phyloP scores from a whole-genome alignment of 2,329 filamentous ascomycete species.

The Pseudocercospora musae region DNA sequence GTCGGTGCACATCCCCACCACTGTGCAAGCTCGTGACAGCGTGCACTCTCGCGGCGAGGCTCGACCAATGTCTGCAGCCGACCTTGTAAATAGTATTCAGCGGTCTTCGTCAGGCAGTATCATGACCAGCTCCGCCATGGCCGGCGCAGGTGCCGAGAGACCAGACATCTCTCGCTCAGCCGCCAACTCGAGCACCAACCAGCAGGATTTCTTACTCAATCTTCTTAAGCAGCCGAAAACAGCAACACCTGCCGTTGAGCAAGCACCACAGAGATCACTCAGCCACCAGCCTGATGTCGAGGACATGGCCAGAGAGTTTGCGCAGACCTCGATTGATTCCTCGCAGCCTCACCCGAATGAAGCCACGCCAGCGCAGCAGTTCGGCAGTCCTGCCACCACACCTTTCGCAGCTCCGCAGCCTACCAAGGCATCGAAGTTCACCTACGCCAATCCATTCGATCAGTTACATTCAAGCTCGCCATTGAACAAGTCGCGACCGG shows the following conservation, averaged over 20 bases:
- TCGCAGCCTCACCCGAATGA: constrained; percentile 24
- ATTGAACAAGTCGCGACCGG: constrained; percentile 52
- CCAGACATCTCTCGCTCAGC: constrained; percentile 30
- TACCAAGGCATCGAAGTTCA: constrained; percentile 54
- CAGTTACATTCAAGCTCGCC: constrained; percentile 65
- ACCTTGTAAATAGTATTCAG: constrained; percentile 57
- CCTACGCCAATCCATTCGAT: constrained; percentile 70
- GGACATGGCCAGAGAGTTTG: constrained; percentile 41
- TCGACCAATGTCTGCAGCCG: constrained; percentile 51
- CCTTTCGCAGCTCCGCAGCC: constrained; percentile 42
- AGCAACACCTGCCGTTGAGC: constrained; percentile 36
- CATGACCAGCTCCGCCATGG: constrained; percentile 31
- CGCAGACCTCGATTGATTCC: constrained; percentile 43
- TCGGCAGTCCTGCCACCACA: constrained; percentile 29
- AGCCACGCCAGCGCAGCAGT: constrained; percentile 29
- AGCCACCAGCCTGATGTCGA: constrained; percentile 16
- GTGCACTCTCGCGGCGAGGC: constrained; percentile 7
- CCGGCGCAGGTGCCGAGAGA: constrained; percentile 29
- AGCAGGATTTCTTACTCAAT: constrained; percentile 79
- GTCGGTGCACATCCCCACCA: constrained; percentile 21
- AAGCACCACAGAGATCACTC: constrained; percentile 19
- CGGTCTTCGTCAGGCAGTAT: constrained; percentile 41
- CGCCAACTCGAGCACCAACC: constrained; percentile 24
- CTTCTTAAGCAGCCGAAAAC: constrained; percentile 66
- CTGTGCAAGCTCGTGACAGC: constrained; percentile 17